Percentiles rank a stretch among this genome's conserved stretches.
These are phyloP conservation scores for Colletotrichum lini DNA, from an alignment of 2,329 filamentous ascomycete genomes.

Conservation along the genomic window DNA sequence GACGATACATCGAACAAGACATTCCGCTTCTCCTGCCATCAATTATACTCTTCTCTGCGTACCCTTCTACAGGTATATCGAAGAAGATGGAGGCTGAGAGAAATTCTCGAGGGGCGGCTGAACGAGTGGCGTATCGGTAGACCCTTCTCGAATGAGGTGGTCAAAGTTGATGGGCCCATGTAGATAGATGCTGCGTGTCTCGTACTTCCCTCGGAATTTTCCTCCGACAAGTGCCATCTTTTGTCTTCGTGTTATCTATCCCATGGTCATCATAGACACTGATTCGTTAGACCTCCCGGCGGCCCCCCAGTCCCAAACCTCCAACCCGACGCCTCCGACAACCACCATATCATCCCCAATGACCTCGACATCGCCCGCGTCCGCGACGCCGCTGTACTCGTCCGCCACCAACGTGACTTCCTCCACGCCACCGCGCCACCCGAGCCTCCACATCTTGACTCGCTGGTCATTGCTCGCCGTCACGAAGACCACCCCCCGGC, in stretches of 20 bases:
- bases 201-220: no score
- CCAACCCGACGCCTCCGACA: conserved; percentile 63
- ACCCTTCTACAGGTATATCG: not conserved
- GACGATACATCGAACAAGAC: not conserved
- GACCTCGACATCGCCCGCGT: conserved; percentile 67
- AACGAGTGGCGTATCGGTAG: no score
- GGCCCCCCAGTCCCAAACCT: conserved; percentile 55
- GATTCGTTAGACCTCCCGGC: conserved; percentile 2
- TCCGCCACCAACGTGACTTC: conserved; percentile 61
- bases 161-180: no score
- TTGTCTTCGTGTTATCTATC: not conserved
- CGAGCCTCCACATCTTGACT: conserved; percentile 67
- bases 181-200: no score
- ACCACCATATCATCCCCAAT: conserved; percentile 52
- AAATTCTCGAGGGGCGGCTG: no score
- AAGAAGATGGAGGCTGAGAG: not conserved
- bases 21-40: not conserved
- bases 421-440: conserved; percentile 38
- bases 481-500: conserved; percentile 47
- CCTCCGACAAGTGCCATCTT: not conserved
- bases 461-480: conserved; percentile 74
- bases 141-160: no score
- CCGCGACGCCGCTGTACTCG: conserved; percentile 72
- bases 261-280: not conserved
- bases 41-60: not conserved